phyloP scores from a whole-genome alignment of 441 rosid species.

The Heliophila coronopifolia region DNA sequence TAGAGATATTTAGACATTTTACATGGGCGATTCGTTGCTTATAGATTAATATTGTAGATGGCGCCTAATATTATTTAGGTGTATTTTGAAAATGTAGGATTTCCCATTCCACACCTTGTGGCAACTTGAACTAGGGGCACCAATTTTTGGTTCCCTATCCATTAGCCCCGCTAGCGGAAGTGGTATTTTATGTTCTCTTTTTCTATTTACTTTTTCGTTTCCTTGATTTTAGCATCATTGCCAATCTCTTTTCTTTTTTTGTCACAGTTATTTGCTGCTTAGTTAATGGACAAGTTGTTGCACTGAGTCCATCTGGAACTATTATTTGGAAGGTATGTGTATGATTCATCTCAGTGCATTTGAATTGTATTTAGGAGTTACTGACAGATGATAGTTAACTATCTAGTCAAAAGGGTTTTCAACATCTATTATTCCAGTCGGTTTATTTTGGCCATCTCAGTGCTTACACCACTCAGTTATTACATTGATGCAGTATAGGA shows the following conservation, averaged over 20 bases:
- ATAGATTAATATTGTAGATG: neutral
- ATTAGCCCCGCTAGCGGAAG: constrained; percentile 42
- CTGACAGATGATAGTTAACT: neutral
- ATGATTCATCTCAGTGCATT: constrained; percentile 16
- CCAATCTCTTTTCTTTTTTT: constrained; percentile 4
- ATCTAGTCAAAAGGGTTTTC: constrained; percentile 14
- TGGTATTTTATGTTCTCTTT: constrained; percentile 30
- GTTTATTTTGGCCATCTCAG: constrained; percentile 9
- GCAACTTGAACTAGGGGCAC: constrained; percentile 62
- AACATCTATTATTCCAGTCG: constrained; percentile 16
- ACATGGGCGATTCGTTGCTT: neutral
- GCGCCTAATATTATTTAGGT: constrained; percentile 1
- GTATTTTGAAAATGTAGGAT: constrained; percentile 42
- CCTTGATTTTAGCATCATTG: neutral
- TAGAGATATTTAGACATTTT: constrained; percentile 6
- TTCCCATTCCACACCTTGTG: constrained; percentile 58
- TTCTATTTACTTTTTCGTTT: neutral
- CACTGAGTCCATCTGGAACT: constrained; percentile 53
- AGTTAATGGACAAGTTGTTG: constrained; percentile 79
- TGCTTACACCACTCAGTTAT: constrained; percentile 4
- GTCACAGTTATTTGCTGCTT: constrained; percentile 81
- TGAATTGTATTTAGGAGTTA: constrained; percentile 4
- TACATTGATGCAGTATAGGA: constrained; percentile 41
- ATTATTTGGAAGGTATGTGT: constrained; percentile 67
- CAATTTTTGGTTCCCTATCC: constrained; percentile 72